Base-by-base conservation (phyloP, 768 basidiomycete genomes). In the Suillus clintonianus region DNA sequence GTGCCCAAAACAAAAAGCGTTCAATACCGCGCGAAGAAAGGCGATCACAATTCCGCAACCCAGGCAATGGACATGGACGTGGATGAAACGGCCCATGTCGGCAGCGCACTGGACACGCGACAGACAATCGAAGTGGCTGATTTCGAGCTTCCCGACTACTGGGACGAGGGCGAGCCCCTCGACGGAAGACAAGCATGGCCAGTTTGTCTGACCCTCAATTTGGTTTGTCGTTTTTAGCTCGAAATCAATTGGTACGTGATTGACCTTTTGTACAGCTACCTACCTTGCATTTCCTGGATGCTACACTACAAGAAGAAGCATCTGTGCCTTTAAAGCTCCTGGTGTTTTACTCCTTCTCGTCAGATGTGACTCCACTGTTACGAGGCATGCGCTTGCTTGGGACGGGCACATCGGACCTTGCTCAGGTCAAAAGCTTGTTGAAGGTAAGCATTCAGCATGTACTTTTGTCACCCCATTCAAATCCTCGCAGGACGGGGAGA, bases 61-160 rank as follows among this genome's bases (percentile, higher is more conserved):
- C 59, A 45, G 3, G 61, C 27, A n/a, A 88, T 88, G 86, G 86
- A 91, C 67, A 88, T 88, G 86, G 86, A 91, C 67, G 76, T 86
- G 4, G 87, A 90, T 63, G 73, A 51, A 42, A 64, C 59, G 5
- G 54, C 48, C 60, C 24, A 62, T 60, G 69, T 73, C 19, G 71
- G 78, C 43, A 88, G 87, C 65, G 82, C 86, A 2, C 84, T 91
- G 45, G 86, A 87, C 67, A 89, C 87, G 17, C 79, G 86, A 43
- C 67, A 64, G 39, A 74, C 79, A 42, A 73, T 72, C 27, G 74
- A 75, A 10, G 90, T 87, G 13, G 85, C 86, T 10, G 94, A 96
- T 74, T 95, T 95, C 68, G 94, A 96, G 76, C 81, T 95, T 24
- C 83, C 87, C 13, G 94, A 96, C 72, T 91, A 89, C 65, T 94